Evolutionary conservation across 495 filamentous ascomycete genomes (phyloP), one percentile per base, ranked within the genome.

Genomic region (Xylaria nigripes): DNA sequence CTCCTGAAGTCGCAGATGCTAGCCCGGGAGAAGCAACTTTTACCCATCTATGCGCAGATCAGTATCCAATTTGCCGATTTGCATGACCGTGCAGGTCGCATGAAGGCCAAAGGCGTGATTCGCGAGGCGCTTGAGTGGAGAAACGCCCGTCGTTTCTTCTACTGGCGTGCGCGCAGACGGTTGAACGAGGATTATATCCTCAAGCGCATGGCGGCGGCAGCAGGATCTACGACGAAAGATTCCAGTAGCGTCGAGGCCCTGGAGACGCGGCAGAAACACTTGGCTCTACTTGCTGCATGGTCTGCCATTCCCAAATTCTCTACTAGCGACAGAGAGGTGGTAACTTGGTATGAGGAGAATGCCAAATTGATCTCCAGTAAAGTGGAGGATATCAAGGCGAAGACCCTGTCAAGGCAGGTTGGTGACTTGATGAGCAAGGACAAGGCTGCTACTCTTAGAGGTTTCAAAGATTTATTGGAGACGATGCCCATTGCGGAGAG

Each of bases 271-370:
- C 72, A 76, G 22, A 71, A 74, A 8, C 81, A 88, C 69, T 76
- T 95, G 7, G 73, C 77, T 59, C 81, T 80, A 32, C 80, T 96
- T 32, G 77, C 80, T 67, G 81, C 88, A 23, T 96, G 90, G 90
- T 85, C 80, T 34, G 84, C 78, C 30, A 71, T 94, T 43, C 59
- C 82, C 16, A 73, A 84, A 55, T 89, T 96, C 67, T 80, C 86
- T 29, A 74, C 75, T 36, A 81, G 87, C 48, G 93, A 98, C 67
- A 79, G 78, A 45, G 84, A 84, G 59, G 93, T 97, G 32, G 87
- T 90, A n/a, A 73, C 79, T 53, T 98, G 94, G 94, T 97, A 95
- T 66, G 93, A 98, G 78, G 87, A 96, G 74, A 94, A 97, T 70
- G 80, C 87, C 64, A 89, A 91, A 75, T 67, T 74, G 5, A 81